A percentile compares a stretch with the other conserved stretches of the same genome.
Conservation (phyloP, 768 basidiomycete genomes). For the Omphalotus guepiniiformis region DNA sequence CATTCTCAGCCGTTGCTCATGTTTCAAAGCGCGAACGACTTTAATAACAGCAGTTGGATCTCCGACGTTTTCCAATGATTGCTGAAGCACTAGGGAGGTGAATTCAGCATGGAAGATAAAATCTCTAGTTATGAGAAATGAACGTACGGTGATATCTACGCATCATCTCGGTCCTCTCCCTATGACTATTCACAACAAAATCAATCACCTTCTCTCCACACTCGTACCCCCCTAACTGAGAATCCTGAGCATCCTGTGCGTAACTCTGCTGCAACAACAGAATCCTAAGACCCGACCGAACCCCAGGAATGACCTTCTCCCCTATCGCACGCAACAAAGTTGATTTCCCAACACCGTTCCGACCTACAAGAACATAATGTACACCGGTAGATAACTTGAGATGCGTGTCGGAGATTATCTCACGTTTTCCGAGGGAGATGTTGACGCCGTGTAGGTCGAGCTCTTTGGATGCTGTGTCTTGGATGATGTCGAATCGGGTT, state of each 20-base stretch:
- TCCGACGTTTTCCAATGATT: not conserved
- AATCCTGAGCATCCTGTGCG: constrained; percentile 16
- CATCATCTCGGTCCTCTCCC: constrained; percentile 28
- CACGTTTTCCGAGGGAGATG: constrained; percentile 45
- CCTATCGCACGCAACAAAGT: constrained; percentile 34
- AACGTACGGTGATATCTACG: constrained; percentile 22
- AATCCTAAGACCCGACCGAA: constrained; percentile 38
- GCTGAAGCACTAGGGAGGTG: constrained; percentile 14
- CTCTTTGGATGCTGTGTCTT: constrained; percentile 18
- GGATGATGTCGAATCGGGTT: not conserved
- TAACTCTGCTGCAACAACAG: constrained; percentile 37
- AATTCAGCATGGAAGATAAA: not conserved
- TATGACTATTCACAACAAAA: constrained; percentile 42
- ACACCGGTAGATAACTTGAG: constrained; percentile 48
- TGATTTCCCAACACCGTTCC: constrained; percentile 55
- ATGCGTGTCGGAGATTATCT: constrained; percentile 48
- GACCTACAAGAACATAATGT: constrained; percentile 50
- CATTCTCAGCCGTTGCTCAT: constrained; percentile 19
- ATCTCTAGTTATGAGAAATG: constrained; percentile 11
- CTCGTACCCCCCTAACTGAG: constrained; percentile 13
- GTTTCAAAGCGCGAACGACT: constrained; percentile 24
- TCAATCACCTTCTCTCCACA: constrained; percentile 28
- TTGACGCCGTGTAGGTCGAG: constrained; percentile 54
- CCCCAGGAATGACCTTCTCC: constrained; percentile 43
- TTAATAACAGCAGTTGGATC: constrained; percentile 9